A percentile compares a stretch with the other conserved stretches of the same genome.
These are phyloP conservation scores for Acaromyces ingoldii DNA, from an alignment of 1,284 basidiomycete genomes.

Conservation along the genomic window DNA sequence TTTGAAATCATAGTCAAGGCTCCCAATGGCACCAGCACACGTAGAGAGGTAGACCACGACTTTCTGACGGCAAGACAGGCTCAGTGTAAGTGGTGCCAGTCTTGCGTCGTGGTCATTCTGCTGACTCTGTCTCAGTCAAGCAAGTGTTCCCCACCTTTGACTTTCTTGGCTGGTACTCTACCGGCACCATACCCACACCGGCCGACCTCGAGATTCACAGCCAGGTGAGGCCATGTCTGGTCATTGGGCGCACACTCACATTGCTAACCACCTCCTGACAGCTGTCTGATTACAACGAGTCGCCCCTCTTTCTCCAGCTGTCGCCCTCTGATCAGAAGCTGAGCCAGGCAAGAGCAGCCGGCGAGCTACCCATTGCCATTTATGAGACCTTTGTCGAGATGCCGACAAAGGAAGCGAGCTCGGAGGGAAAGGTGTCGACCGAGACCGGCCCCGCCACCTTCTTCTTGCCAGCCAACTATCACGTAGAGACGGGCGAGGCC, in stretches of 20 bases:
- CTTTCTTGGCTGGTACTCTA: conserved; percentile 94
- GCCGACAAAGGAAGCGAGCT: conserved; percentile 1
- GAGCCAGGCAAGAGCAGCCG: conserved; percentile 7
- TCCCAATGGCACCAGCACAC: no score
- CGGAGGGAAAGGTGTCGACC: conserved; percentile 17
- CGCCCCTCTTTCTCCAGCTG: conserved; percentile 56
- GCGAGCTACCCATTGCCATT: conserved; percentile 34
- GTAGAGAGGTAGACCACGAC: conserved; percentile 28
- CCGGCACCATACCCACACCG: conserved; percentile 66
- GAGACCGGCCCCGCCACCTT: conserved; percentile 11
- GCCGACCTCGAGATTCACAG: conserved; percentile 76
- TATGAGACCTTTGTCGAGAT: conserved; percentile 41
- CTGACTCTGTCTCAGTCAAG: conserved; percentile 62
- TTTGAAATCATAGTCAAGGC: conserved; percentile 68
- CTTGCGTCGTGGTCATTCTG: not conserved
- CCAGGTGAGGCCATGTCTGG: conserved; percentile 58
- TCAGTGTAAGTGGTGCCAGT: conserved; percentile 65
- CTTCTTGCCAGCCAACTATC: conserved; percentile 74
- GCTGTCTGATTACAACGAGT: conserved; percentile 57
- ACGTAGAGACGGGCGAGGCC: conserved; percentile 94
- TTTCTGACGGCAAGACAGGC: conserved; percentile 78
- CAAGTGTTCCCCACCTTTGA: conserved; percentile 95
- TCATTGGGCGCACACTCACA: not conserved
- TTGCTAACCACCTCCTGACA: conserved; percentile 14
- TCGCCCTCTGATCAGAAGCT: conserved; percentile 43